A percentile compares a stretch with the other conserved stretches of the same genome.
Conservation (phyloP, 176 grass and related monocot species). For the Carex myosuroides region DNA sequence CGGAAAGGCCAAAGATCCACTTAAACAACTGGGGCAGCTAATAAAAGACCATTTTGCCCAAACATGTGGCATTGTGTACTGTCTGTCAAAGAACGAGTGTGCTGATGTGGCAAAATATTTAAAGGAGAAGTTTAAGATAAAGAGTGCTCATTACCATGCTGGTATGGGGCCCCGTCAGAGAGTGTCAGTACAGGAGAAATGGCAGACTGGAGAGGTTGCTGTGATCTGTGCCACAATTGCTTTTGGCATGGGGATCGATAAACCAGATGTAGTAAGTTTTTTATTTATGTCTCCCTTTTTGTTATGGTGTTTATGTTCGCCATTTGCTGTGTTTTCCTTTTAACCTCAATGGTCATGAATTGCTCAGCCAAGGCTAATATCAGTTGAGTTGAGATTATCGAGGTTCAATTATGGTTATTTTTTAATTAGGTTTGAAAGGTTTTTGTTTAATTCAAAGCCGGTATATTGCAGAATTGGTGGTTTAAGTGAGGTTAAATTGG, state of each 20-base stretch:
- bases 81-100: constrained; percentile 87
- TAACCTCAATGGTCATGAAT: background rate
- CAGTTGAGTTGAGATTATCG: background rate
- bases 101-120: constrained; percentile 72
- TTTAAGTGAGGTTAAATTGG: background rate
- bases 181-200: constrained; percentile 66
- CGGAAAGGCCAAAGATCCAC: constrained; percentile 47
- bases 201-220: constrained; percentile 67
- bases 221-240: constrained; percentile 92
- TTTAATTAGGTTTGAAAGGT: background rate
- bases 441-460: background rate
- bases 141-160: constrained; percentile 70
- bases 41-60: constrained; percentile 64
- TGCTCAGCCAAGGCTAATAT: background rate
- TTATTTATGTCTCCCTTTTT: background rate
- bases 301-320: background rate
- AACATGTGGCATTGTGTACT: constrained; percentile 76
- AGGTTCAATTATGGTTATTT: background rate
- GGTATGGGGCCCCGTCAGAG: constrained; percentile 54
- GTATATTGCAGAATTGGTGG: background rate
- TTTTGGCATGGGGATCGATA: constrained; percentile 97
- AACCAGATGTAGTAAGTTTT: constrained; percentile 71
- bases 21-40: constrained; percentile 66
- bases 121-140: constrained; percentile 73
- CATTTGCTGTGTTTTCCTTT: background rate